These are phyloP conservation scores for Populus pruinosa DNA, from an alignment of 345 rosid genomes.

Conservation along the genomic window DNA sequence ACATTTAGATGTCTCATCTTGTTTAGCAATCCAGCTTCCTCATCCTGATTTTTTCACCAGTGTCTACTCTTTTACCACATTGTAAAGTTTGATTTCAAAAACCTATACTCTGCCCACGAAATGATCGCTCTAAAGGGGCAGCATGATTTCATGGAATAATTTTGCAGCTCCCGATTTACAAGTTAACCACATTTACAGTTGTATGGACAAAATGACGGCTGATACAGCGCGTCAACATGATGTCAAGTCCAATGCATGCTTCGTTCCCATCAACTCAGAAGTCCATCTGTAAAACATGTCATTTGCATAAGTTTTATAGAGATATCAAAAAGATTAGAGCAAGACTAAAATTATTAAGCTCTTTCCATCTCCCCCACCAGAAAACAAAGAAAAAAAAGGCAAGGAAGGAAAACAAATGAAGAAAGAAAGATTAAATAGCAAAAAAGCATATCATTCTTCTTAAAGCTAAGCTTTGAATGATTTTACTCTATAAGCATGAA, in stretches of 20 bases:
- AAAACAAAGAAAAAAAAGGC: not conserved
- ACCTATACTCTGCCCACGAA: conserved; percentile 15
- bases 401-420: not conserved
- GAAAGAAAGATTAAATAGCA: not conserved
- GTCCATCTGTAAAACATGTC: conserved; percentile 2
- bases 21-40: not conserved
- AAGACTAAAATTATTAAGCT: not conserved
- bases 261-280: conserved; percentile 1
- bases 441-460: not conserved
- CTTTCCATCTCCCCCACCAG: not conserved
- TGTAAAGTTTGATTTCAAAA: conserved; percentile 11
- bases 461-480: not conserved
- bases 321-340: not conserved
- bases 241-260: not conserved
- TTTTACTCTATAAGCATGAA: not conserved
- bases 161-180: conserved; percentile 33
- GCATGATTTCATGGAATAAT: conserved; percentile 7
- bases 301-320: conserved; percentile 35
- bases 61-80: not conserved
- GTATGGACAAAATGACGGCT: conserved; percentile 15
- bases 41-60: conserved; percentile 13
- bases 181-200: conserved; percentile 30
- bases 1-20: not conserved
- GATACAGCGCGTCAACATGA: conserved; percentile 18
- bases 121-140: not conserved